Evolutionary conservation across 305 asterid species (phyloP), one percentile per base, ranked within the genome.

Genomic region (Andrographis paniculata): DNA sequence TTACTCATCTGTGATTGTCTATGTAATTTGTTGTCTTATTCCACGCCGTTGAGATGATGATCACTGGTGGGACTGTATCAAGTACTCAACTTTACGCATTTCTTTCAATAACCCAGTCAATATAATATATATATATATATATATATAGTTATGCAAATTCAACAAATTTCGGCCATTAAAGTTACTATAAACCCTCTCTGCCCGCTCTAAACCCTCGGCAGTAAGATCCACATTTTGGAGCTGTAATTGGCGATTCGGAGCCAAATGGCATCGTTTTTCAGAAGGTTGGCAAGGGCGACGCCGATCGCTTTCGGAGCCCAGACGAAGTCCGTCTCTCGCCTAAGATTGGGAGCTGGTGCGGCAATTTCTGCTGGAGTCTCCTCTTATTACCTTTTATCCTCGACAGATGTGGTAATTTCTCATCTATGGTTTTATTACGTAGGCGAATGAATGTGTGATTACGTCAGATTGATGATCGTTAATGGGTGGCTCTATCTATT

Each of bases 361-460:
- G 93, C 94, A 22, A 50, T 75, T 55, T 73, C 89, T 23, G 93
- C 86, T 51, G 94, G 89, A 64, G 57, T 80, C 47, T 74, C 94
- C 42, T 74, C 81, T 43, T 82, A 71, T 58, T 82, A 62, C 76
- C 45, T 39, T 58, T 69, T 60, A 50, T 75, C 93, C 35, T 70
- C 86, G 33, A 61, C 66, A 23, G 61, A 65, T 74, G 55, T 75
- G 92, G 96, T 86, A 77, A 63, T 59, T 51, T 56, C 38, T 65
- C 49, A 15, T 17, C 44, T 19, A 17, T 28, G 17, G 14, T 53
- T 61, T 47, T 35, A 31, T 31, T 35, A 53, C 58, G 48, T 48
- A 13, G 37, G 53, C 3, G 14, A 33, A 45, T 47, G 35, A 15
- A 5, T 18, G 17, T 38, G 2, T 47, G 59, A 38, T 28, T 55